A percentile compares a stretch with the other conserved stretches of the same genome.
Conservation (phyloP, 2,329 filamentous ascomycete species). For the Dothidotthia symphoricarpi region DNA sequence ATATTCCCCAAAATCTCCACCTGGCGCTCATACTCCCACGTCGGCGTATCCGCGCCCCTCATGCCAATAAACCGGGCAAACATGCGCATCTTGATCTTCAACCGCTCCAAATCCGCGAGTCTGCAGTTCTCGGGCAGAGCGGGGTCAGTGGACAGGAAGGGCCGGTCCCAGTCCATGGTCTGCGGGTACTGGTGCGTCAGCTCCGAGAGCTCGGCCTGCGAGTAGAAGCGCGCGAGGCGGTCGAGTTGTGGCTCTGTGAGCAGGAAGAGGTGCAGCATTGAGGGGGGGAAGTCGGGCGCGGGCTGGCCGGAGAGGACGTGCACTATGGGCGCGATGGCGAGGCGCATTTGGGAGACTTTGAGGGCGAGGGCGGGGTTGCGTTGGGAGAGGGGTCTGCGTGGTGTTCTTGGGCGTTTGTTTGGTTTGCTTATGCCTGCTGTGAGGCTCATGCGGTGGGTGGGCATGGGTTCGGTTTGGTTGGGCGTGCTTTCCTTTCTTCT, state of each 20-base stretch:
- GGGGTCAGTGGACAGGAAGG: constrained; percentile 36
- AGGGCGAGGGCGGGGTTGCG: constrained; percentile 52
- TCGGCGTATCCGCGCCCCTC: constrained; percentile 58
- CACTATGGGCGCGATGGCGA: constrained; percentile 63
- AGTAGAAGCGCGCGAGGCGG: constrained; percentile 68
- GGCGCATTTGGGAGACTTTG: constrained; percentile 65
- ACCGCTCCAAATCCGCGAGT: constrained; percentile 40
- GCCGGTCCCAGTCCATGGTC: constrained; percentile 61
- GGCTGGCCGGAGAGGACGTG: constrained; percentile 61
- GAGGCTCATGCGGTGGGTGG: constrained; percentile 10
- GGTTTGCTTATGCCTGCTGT: constrained; percentile 15
- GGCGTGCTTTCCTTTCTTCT: neutral
- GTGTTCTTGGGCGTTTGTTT: constrained; percentile 3
- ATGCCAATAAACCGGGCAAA: constrained; percentile 74
- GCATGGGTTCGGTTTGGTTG: constrained; percentile 4
- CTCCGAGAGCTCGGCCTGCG: constrained; percentile 62
- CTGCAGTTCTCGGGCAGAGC: constrained; percentile 18
- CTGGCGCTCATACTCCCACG: constrained; percentile 47
- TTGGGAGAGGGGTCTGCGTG: constrained; percentile 9
- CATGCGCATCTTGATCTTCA: constrained; percentile 62
- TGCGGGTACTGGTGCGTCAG: constrained; percentile 59
- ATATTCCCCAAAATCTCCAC: constrained; percentile 34
- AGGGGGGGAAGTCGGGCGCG: constrained; percentile 64
- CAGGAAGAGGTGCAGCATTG: constrained; percentile 70
- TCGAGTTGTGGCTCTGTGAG: constrained; percentile 71